These are phyloP conservation scores for Xerocomus cyaneibrunnescens DNA, from an alignment of 1,284 basidiomycete genomes.

Conservation along the genomic window DNA sequence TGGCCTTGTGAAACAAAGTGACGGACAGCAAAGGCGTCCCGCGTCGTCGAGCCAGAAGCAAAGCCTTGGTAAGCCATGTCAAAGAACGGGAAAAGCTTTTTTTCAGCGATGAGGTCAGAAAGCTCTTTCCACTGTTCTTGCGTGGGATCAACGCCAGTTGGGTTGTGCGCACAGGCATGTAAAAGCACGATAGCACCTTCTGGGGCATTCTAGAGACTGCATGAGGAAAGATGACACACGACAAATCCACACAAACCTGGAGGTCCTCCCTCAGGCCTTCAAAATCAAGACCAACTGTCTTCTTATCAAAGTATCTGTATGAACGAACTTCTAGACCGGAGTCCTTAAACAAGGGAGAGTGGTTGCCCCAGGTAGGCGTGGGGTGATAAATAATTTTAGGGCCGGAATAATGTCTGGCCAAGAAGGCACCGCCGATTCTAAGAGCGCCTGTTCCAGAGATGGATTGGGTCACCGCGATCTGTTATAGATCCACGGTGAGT, in stretches of 20 bases:
- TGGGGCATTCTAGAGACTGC: constrained; percentile 59
- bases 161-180: constrained; percentile 97
- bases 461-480: constrained; percentile 93
- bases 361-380: constrained; percentile 97
- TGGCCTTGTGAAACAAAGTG: constrained; percentile 92
- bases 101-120: constrained; percentile 85
- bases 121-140: constrained; percentile 92
- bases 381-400: constrained; percentile 93
- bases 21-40: constrained; percentile 93
- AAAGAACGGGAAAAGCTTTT: constrained; percentile 89
- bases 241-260: constrained; percentile 48
- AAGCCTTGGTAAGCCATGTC: constrained; percentile 99
- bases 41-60: constrained; percentile 85
- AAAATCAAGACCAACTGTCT: constrained; percentile 93
- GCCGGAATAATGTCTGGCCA: constrained; percentile 87
- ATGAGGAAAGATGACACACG: neutral
- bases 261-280: constrained; percentile 88
- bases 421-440: constrained; percentile 93
- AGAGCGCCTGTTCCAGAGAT: constrained; percentile 99
- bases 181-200: constrained; percentile 81
- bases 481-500: constrained; percentile 1
- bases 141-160: constrained; percentile 96
- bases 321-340: constrained; percentile 91
- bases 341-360: constrained; percentile 85
- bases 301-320: constrained; percentile 95